Percentiles rank a stretch among this genome's conserved stretches.
phyloP scores from a whole-genome alignment of 176 grass and related monocot species.

The Luzula sylvatica region DNA sequence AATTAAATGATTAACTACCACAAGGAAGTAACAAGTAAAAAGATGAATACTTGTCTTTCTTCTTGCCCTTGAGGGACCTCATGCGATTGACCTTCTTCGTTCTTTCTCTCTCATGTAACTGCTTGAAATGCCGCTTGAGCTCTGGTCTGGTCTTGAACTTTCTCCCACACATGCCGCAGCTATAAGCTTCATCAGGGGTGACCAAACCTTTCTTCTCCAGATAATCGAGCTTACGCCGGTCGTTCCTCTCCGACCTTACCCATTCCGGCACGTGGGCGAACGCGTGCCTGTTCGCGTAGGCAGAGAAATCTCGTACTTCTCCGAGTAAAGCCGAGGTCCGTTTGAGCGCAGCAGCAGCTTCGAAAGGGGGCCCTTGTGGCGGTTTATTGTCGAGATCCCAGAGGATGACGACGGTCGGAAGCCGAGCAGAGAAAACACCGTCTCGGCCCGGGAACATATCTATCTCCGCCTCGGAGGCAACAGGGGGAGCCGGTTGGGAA shows the following conservation, averaged over 20 bases:
- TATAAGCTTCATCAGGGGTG: slow-evolving; percentile 43
- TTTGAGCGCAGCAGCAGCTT: slow-evolving; percentile 49
- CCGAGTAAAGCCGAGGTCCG: slow-evolving; percentile 54
- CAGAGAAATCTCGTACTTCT: slow-evolving; percentile 59
- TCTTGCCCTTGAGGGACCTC: slow-evolving; percentile 93
- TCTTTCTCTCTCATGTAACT: slow-evolving; percentile 90
- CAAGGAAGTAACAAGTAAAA: no score
- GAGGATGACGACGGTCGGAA: slow-evolving; percentile 54
- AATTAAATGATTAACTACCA: no score
- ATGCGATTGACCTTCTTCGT: slow-evolving; percentile 80
- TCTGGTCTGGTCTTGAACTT: slow-evolving; percentile 73
- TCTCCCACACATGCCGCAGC: slow-evolving; percentile 73
- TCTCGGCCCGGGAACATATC: slow-evolving; percentile 15
- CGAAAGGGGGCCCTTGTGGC: slow-evolving; percentile 56
- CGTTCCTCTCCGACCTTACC: slow-evolving; percentile 55
- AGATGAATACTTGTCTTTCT: slow-evolving; percentile 40
- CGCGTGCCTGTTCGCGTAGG: slow-evolving; percentile 83
- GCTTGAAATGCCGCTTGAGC: slow-evolving; percentile 79
- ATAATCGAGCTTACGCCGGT: slow-evolving; percentile 43
- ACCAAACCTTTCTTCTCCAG: slow-evolving; percentile 52
- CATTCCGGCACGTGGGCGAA: slow-evolving; percentile 70
- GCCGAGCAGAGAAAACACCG: slow-evolving; percentile 25
- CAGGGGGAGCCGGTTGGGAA: not conserved
- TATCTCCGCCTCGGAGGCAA: slow-evolving; percentile 11
- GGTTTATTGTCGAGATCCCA: slow-evolving; percentile 99